A percentile compares a stretch with the other conserved stretches of the same genome.
Conservation (phyloP, 441 rosid genomes). For the Adansonia rubrostipa region DNA sequence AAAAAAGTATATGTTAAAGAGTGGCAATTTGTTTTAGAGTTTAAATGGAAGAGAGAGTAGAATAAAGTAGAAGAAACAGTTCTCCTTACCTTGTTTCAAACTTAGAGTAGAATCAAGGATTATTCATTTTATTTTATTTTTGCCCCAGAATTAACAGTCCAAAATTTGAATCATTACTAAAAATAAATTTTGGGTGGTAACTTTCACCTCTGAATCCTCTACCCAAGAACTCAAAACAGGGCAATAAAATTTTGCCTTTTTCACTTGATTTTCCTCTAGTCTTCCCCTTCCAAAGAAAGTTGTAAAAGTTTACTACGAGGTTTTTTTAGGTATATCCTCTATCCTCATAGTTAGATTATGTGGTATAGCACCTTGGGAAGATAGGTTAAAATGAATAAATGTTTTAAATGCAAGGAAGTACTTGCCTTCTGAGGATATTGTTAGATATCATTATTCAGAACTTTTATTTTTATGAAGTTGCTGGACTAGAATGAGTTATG, state of each 20-base stretch:
- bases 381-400: background rate
- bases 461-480: background rate
- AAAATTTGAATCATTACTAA: background rate
- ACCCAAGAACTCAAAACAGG: background rate
- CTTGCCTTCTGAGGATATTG: conserved; percentile 1
- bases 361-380: conserved; percentile 11
- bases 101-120: background rate
- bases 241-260: background rate
- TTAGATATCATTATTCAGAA: background rate
- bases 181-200: background rate
- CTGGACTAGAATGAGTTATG: conserved; percentile 8
- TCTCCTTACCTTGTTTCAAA: background rate
- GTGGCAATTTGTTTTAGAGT: background rate
- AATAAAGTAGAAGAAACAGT: too few species aligned
- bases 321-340: background rate
- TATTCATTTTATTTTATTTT: background rate
- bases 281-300: background rate
- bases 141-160: conserved; percentile 8
- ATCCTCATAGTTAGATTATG: background rate
- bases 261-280: background rate
- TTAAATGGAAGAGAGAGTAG: background rate
- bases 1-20: background rate
- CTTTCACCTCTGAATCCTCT: background rate
- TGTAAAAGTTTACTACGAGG: background rate
- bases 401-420: background rate